Base-by-base conservation (phyloP, 352 stramenopile genomes). In the Pythium dissimile region DNA sequence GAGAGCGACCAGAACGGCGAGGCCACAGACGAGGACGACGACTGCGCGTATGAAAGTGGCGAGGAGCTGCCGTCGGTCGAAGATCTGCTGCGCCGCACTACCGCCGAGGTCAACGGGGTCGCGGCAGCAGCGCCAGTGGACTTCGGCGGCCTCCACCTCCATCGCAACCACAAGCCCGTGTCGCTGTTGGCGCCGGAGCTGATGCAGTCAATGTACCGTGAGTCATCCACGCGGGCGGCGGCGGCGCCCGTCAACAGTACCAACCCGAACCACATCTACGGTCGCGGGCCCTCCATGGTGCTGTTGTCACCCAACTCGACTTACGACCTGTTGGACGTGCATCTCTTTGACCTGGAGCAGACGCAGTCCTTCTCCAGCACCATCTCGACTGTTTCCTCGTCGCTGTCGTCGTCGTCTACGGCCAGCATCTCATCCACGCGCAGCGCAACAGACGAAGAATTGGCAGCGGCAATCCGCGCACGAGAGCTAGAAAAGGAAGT, bases 401-500 rank as follows among this genome's bases (percentile, higher is more conserved):
- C 20, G 27, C 2, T 62, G 18, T 67, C 53, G 3, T 63, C 44
- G 20, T 70, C 68, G 3, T 71, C 52, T 4, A 55, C 41, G 0
- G 42, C 55, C 1, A 53, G 43, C 47, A 54, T 49, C 1, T 16
- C 61, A 20, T 60, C 55, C 13, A 26, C 54, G 15, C 54, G 43
- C 11, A 50, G 47, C 28, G 44, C 32, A 39, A 80, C 75, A 23
- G 75, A 86, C 26, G 83, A 89, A n/a, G 80, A 88, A 35, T 58
- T 88, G 1, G 79, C 82, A 20, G 83, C 81, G 0, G 69, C 69
- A 52, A 58, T 82, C 3, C 79, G 78, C 8, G 78, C 79, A 2
- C 71, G 71, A 9, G 65, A 88, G 37, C 67, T 89, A 2, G 83
- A 92, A 56, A 77, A 77, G n/a, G 80, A 92, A 30, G 83, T 90